Evolutionary conservation across 306 rosid genomes (phyloP).

Genomic region (Echinosophora koreensis): DNA sequence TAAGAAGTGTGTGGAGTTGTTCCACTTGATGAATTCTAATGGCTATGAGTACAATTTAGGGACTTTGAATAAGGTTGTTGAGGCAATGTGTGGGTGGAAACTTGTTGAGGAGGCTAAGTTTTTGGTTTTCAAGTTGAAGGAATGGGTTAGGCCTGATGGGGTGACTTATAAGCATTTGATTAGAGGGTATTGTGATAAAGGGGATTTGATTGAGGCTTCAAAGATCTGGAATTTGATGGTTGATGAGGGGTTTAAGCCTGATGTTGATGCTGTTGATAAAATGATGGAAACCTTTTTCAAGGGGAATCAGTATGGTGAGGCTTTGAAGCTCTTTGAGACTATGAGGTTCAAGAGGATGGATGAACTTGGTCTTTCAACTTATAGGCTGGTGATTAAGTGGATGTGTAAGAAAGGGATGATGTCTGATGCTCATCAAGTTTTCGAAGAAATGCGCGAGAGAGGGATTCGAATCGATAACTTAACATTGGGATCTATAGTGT

Average conservation of each 20-base stretch:
- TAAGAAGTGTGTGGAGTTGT: slow-evolving; percentile 77
- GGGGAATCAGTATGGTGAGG: slow-evolving; percentile 61
- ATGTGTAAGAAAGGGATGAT: slow-evolving; percentile 70
- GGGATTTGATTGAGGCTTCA: slow-evolving; percentile 79
- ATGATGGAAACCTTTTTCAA: slow-evolving; percentile 79
- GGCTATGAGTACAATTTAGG: slow-evolving; percentile 60
- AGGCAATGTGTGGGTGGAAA: slow-evolving; percentile 59
- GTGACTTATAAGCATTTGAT: slow-evolving; percentile 63
- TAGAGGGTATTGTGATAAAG: slow-evolving; percentile 70
- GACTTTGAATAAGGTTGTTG: slow-evolving; percentile 66
- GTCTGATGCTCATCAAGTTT: slow-evolving; percentile 54
- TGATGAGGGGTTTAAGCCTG: slow-evolving; percentile 72
- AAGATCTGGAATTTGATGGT: slow-evolving; percentile 86
- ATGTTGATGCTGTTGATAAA: slow-evolving; percentile 62
- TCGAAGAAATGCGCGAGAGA: slow-evolving; percentile 78
- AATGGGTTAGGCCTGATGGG: slow-evolving; percentile 61
- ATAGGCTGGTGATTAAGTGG: slow-evolving; percentile 72
- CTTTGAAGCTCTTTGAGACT: slow-evolving; percentile 69
- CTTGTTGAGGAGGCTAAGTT: slow-evolving; percentile 76
- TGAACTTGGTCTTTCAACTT: slow-evolving; percentile 66
- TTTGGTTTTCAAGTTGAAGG: slow-evolving; percentile 69
- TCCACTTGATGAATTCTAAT: slow-evolving; percentile 69
- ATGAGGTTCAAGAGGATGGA: slow-evolving; percentile 71
- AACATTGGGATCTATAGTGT: slow-evolving; percentile 58
- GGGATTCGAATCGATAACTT: slow-evolving; percentile 60